Evolutionary conservation across 1,139 yeast species (phyloP), one percentile per base, ranked within the genome.

Genomic region (Taphrina communis): DNA sequence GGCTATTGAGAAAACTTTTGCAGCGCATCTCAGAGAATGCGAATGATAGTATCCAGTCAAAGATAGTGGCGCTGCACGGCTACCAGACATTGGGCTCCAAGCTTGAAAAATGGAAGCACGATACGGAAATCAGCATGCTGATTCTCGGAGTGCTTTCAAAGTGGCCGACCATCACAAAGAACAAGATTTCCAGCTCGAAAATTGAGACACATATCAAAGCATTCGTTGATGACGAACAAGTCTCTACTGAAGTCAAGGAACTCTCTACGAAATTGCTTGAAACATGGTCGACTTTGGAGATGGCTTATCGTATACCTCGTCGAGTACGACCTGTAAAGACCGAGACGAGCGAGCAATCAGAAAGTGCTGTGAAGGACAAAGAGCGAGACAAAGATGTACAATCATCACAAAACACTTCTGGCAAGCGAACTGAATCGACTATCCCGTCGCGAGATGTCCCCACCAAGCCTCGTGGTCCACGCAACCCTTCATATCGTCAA

Each of bases 101-200:
- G 11, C 77, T 90, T 62, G 82, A 84, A 69, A 82, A 76, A 59
- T 75, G 78, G 76, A 73, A 76, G 69, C 70, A 76, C 71, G 84
- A 82, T 65, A 76, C 75, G 19, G 79, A 77, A 0, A 75, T 85
- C 62, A 80, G 83, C 7, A 74, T 78, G 7, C 79, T 82, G 75
- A 69, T 63, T 52, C 78, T 92, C 68, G 80, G 81, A 59, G 84
- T 92, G 48, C 81, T 94, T 72, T 77, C 81, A 48, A 80, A 81
- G 69, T 90, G 97, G 93, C 98, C 98, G 5, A 83, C 85, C 65
- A 83, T 92, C 60, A 89, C 97, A 0, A 85, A 87, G 73, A 92
- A 91, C 78, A 89, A 91, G 75, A 89, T 94, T 71, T 84, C 87
- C n/a, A 85, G 88, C 68, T 87, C 95, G 21, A 88, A 87, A 74